Conservation (phyloP, 345 rosid genomes). For the Pistacia atlantica region DNA sequence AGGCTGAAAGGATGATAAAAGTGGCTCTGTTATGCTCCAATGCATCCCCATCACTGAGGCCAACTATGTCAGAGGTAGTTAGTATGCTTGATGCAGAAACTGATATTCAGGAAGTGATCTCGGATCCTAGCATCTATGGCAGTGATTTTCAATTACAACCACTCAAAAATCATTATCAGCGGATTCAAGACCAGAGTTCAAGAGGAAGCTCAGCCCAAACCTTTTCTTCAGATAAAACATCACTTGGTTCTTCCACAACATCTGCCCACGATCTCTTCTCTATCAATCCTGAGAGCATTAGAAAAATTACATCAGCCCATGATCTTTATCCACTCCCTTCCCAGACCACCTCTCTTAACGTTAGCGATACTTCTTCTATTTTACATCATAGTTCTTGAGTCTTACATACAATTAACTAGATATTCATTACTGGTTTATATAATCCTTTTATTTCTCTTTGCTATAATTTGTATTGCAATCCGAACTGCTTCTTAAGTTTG, state of each 20-base stretch:
- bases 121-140: constrained; percentile 21
- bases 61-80: constrained; percentile 37
- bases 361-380: too few species aligned
- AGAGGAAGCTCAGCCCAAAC: neutral
- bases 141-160: constrained; percentile 34
- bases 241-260: neutral
- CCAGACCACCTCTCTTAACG: too few species aligned
- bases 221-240: neutral
- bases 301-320: neutral
- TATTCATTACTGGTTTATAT: too few species aligned
- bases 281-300: too few species aligned
- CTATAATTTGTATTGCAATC: too few species aligned
- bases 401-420: too few species aligned
- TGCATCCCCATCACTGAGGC: constrained; percentile 31
- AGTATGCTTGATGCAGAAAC: constrained; percentile 34
- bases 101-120: constrained; percentile 24
- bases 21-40: constrained; percentile 30
- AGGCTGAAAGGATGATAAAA: constrained; percentile 35
- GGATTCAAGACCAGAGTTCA: neutral
- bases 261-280: neutral
- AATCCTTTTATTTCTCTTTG: too few species aligned
- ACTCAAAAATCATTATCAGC: neutral
- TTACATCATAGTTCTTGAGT: too few species aligned
- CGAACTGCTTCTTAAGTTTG: too few species aligned
- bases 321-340: neutral